A percentile compares a stretch with the other conserved stretches of the same genome.
These are phyloP conservation scores for Trametopsis cervina DNA, from an alignment of 768 basidiomycete genomes.

Conservation along the genomic window DNA sequence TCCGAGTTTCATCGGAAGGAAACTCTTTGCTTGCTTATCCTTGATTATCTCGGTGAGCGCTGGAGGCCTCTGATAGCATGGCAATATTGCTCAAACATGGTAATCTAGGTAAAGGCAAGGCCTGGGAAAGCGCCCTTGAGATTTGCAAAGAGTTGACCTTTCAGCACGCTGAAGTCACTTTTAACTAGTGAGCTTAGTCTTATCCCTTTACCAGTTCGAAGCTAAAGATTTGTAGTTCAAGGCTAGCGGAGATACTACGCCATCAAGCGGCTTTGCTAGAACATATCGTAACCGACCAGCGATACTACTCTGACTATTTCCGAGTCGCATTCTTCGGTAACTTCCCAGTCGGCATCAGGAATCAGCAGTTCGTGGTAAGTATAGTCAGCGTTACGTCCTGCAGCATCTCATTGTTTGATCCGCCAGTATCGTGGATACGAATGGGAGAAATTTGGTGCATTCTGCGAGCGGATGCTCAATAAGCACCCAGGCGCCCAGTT, in stretches of 20 bases:
- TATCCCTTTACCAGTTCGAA: background rate
- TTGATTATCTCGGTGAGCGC: constrained; percentile 82
- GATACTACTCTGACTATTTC: constrained; percentile 91
- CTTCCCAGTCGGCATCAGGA: constrained; percentile 77
- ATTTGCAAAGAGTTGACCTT: constrained; percentile 87
- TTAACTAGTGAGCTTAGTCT: constrained; percentile 71
- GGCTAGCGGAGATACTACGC: constrained; percentile 77
- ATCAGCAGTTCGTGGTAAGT: constrained; percentile 86
- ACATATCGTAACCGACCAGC: constrained; percentile 75
- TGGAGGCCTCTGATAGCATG: background rate
- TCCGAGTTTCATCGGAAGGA: constrained; percentile 94
- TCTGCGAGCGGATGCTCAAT: constrained; percentile 86
- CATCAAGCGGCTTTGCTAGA: constrained; percentile 87
- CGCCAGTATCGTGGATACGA: constrained; percentile 85
- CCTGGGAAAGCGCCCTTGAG: constrained; percentile 93
- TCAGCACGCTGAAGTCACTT: constrained; percentile 86
- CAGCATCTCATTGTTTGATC: background rate
- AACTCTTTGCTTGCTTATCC: constrained; percentile 80
- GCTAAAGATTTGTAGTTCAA: constrained; percentile 38
- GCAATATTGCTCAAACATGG: constrained; percentile 4
- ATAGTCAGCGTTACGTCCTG: background rate
- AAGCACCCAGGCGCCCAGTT: constrained; percentile 85
- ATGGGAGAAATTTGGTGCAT: constrained; percentile 88
- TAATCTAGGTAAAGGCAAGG: constrained; percentile 85
- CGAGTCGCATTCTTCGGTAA: constrained; percentile 90